Evolutionary conservation across 73 alveolate species (phyloP), one percentile per base, ranked within the genome.

Genomic region (Halteria grandinella): DNA sequence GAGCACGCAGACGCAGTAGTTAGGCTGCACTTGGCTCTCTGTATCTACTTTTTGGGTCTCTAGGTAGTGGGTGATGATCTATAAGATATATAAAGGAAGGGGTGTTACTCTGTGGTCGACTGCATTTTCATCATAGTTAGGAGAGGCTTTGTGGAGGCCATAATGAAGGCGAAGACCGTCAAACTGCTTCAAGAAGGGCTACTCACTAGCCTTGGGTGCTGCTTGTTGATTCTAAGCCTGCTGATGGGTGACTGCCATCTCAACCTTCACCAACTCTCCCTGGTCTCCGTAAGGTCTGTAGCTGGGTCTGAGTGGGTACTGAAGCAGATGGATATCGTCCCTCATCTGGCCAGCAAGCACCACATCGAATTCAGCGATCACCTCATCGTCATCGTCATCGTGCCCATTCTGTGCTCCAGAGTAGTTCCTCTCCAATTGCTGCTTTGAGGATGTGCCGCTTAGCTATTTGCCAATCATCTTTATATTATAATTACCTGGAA

Each of bases 251-350:
- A 27, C 31, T 62, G 15, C 83, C 25, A 83, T 48, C 27, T 83
- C 92, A 27, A 75, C 82, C 28, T 77, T 80, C 14, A 51, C 62
- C 43, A 83, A 29, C 40, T 25, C 53, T 20, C 92, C 92, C 48
- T 83, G 88, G 49, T 83, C 92, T 14, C 92, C 92, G 36, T 83
- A 83, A 15, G 52, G 43, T 11, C 92, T 63, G 43, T 83, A 73
- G 63, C 24, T 44, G 4, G 89, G 83, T 23, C 89, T 44, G 53
- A 64, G 55, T 43, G 83, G 83, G 33, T 63, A 77, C 41, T 77
- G 63, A 10, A 77, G 57, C 24, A 64, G 45, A 20, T 77, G 62
- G 66, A 83, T 74, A 55, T 73, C 72, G 52, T 75, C 83, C 37
- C 54, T 76, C 40, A 83, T 54, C 20, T 81, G 49, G 0, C 62